Base-by-base conservation (phyloP, 352 stramenopile genomes). In the Poterioochromonas sp. region DNA sequence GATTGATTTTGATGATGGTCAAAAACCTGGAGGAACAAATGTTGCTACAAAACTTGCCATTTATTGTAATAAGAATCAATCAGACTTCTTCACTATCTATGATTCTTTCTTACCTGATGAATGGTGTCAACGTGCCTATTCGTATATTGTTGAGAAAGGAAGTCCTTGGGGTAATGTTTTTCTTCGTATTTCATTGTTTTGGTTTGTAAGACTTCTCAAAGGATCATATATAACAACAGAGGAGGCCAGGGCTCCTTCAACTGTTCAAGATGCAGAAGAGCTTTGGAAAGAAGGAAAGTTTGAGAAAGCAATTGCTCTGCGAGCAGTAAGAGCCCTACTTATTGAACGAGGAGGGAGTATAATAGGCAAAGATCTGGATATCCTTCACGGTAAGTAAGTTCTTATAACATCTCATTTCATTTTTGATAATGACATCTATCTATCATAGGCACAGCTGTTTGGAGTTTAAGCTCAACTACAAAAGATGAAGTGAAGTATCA, bases 1-100 rank as follows among this genome's bases (percentile, higher is more conserved):
- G n/a, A n/a, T n/a, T n/a, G 62, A 71, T 18, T 47, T 71, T 44
- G 43, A 76, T 76, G 69, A 76, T 76, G 69, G 69, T 34, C 69
- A 76, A 43, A 29, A 29, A 11, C 69, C 69, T 65, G 69, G 69
- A n/a, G 32, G 32, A 64, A 43, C 43, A 11, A 29, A 15, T n/a
- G 8, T 76, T 43, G 2, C 1, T n/a, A 64, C 69, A 32, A 35
- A 64, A 15, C 8, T 76, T 20, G 69, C 49, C 0, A 37, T 35
- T 47, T 64, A 76, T 47, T 2, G 40, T 8, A 40, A 76, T 20
- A 62, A 64, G 18, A 26, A 43, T 49, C 3, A 26, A 15, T 32
- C 8, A 35, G 32, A 41, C 3, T 64, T 47, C 34, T 1, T 76
- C 1, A n/a, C 11, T 43, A 32, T 64, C 15, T 40, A 32, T 43